These are phyloP conservation scores for Pachysandra terminalis DNA, from an alignment of 164 flowering plant genomes.

Conservation along the genomic window DNA sequence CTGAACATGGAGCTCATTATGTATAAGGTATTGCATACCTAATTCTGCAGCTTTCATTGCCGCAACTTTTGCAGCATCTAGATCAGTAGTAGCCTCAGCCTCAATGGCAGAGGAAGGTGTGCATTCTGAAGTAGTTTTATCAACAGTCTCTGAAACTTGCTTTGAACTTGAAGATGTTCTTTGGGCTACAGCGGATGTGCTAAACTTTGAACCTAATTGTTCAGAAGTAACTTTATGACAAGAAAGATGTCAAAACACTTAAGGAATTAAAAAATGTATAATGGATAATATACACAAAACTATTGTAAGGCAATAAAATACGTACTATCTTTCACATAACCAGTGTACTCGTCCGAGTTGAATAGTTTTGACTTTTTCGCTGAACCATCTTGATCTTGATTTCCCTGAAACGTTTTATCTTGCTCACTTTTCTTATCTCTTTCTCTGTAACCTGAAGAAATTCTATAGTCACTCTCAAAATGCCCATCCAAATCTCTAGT, in stretches of 20 bases:
- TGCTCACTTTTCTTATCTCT: constrained; percentile 10
- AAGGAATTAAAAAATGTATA: neutral
- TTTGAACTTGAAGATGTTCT: constrained; percentile 31
- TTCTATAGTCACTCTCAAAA: neutral
- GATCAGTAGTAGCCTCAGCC: constrained; percentile 39
- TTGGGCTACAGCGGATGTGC: constrained; percentile 25
- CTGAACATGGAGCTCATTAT: too few species aligned
- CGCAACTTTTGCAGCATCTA: constrained; percentile 90
- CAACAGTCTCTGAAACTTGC: constrained; percentile 24
- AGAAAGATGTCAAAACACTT: neutral
- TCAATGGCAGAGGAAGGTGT: constrained; percentile 24
- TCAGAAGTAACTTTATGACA: constrained; percentile 7
- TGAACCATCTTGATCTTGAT: constrained; percentile 33
- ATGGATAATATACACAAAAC: neutral
- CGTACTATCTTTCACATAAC: constrained; percentile 36
- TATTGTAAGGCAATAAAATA: neutral
- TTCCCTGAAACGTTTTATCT: constrained; percentile 23
- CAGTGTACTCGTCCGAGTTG: constrained; percentile 24
- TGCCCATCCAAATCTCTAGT: constrained; percentile 26
- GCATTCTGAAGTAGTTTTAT: constrained; percentile 28
- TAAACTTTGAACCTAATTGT: constrained; percentile 12
- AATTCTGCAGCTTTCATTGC: constrained; percentile 95
- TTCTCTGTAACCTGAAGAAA: constrained; percentile 9
- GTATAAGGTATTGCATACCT: constrained; percentile 39
- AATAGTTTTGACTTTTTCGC: constrained; percentile 55